Base-by-base conservation (phyloP, 441 rosid genomes). In the Lagerstroemia fauriei region DNA sequence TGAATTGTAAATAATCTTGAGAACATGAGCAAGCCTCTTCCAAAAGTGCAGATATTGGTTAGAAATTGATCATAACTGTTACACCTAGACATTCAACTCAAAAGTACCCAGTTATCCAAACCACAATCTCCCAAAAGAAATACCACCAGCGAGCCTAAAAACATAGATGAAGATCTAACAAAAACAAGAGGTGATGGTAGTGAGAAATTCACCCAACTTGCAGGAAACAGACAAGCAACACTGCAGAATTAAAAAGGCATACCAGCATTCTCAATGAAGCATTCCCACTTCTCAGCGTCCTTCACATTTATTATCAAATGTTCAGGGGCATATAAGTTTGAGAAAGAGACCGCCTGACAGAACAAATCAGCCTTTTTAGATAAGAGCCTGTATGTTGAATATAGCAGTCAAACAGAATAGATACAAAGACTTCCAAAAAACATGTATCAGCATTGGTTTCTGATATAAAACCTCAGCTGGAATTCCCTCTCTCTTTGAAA, bases 261-360 rank as follows among this genome's bases (percentile, higher is more conserved):
- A 93, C 95, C 99, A 68, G 97, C 99, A 84, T 95, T 93, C 90
- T 96, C 98, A 69, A 96, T 83, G 56, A 83, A 89, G 82, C 88
- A 84, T 79, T 94, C 99, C 98, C 98, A 96, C 85, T 91, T 94
- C 86, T 94, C 97, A n/a, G 98, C 97, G 81, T 92, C 95, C 88
- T 89, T 79, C 32, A 94, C 97, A 80, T 96, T 94, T 65, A 96
- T 85, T 70, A 96, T 94, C 80, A 96, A 89, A 83, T 96, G 99
- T 88, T 96, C 97, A 13, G 98, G 98, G 69, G 98, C 98, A 85
- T 93, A 96, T 16, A 92, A 81, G 82, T 96, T 96, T 82, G 97
- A 94, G 86, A 96, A 95, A 51, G 90, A 87, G 86, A 90, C 71
- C 2, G 98, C 99, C 98, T 93, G 87, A 79, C 77, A 61, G 50